Base-by-base conservation (phyloP, 768 basidiomycete genomes). In the Boletus patriciae region DNA sequence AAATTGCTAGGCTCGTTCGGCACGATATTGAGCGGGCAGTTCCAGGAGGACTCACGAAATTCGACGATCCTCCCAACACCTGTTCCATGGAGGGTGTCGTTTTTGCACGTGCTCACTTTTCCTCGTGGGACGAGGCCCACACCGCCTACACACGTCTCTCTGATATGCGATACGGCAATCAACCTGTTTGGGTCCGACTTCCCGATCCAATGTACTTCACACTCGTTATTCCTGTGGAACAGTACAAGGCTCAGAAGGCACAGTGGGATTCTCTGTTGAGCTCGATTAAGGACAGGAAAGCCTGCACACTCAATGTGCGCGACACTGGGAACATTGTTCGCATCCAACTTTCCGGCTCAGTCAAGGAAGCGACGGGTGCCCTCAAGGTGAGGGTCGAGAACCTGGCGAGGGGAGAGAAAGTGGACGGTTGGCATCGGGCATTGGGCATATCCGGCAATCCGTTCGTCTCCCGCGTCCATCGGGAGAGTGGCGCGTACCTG, bases 321-420 rank as follows among this genome's bases (percentile, higher is more conserved):
- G 66, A 71, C 25, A 40, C 23, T 10, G 63, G 60, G 23, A 62
- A 64, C 34, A 46, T 44, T 9, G 73, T 79, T 43, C 67, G 71
- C 16, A 74, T 86, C 40, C 75, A 70, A 5, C 73, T 85, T n/a
- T 61, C 72, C 1, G 84, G 85, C 0, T 73, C 79, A 15, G 79
- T 80, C 48, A 81, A 81, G 68, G 78, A 80, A 60, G 77, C 76
- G 2, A 76, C 80, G 2, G 85, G 85, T 1, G 74, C 77, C 6
- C 62, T 87, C 57, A 86, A 85, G 70, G 84, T 86, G 13, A 72
- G 84, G 50, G 80, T 83, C 0, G 85, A 86, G 65, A 78, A 73
- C 50, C 64, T 86, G 38, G 78, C 76, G 3, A 73, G 73, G 23
- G 85, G 85, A 6, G 78, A 81, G 40, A 78, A 69, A 36, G 69